A percentile compares a stretch with the other conserved stretches of the same genome.
Conservation (phyloP, 2,329 filamentous ascomycete species). For the Penicillium sp. region DNA sequence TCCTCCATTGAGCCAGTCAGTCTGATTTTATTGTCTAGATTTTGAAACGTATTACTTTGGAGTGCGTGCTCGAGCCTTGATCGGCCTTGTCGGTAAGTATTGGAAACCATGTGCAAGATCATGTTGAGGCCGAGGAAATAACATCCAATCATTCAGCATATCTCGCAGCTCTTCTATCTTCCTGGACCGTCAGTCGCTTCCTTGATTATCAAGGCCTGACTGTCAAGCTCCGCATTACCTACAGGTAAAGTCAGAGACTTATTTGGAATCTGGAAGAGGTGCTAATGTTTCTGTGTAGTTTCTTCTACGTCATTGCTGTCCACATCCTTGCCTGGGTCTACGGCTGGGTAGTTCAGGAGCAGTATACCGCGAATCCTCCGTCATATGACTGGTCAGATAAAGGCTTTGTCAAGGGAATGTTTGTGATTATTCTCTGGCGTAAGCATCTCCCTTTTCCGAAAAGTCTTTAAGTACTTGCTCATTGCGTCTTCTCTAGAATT, state of each 20-base stretch:
- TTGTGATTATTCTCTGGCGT: conserved; percentile 52
- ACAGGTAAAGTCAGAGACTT: conserved; percentile 20
- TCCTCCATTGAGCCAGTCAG: fast-evolving
- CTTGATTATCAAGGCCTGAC: conserved; percentile 46
- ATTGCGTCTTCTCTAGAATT: conserved; percentile 34
- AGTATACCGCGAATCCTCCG: conserved; percentile 48
- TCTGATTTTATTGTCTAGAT: conserved; percentile 31
- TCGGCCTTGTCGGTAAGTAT: conserved; percentile 45
- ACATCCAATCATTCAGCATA: conserved; percentile 28
- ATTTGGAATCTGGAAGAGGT: background rate
- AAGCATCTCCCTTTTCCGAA: background rate
- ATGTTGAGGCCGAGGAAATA: background rate
- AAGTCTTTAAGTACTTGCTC: background rate
- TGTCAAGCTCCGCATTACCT: conserved; percentile 46
- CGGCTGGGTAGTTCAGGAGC: conserved; percentile 56
- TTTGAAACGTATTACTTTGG: conserved; percentile 54
- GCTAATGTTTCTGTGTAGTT: conserved; percentile 24
- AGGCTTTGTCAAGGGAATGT: conserved; percentile 52
- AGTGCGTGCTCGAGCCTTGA: conserved; percentile 50
- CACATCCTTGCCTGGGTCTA: conserved; percentile 56
- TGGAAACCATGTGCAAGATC: background rate
- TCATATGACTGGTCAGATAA: conserved; percentile 45
- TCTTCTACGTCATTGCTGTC: conserved; percentile 48
- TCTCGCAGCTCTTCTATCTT: conserved; percentile 47
- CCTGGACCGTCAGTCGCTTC: conserved; percentile 47